Conservation (phyloP, 306 rosid species). For the Myrica gale region DNA sequence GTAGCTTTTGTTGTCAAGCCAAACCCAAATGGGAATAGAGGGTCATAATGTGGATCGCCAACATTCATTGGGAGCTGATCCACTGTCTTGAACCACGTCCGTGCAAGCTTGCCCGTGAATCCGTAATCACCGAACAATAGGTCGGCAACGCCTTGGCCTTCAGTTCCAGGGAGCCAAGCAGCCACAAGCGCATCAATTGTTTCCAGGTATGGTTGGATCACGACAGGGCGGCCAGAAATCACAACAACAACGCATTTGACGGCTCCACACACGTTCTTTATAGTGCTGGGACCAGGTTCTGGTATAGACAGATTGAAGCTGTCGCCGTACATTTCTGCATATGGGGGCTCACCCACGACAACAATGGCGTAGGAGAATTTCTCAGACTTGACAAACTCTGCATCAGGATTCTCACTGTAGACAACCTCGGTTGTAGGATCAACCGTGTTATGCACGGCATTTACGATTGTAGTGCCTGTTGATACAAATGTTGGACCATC, state of each 20-base stretch:
- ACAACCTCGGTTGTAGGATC: constrained; percentile 65
- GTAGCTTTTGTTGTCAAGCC: constrained; percentile 62
- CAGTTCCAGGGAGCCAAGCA: constrained; percentile 99
- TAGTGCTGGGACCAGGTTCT: constrained; percentile 70
- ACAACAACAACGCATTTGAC: constrained; percentile 67
- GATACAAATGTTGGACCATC: constrained; percentile 2
- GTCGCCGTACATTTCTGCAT: constrained; percentile 79
- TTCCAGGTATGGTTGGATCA: constrained; percentile 66
- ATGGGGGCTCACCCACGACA: constrained; percentile 82
- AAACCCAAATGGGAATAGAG: constrained; percentile 71
- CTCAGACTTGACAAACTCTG: constrained; percentile 55
- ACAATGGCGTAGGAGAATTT: constrained; percentile 67
- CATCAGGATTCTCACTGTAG: constrained; percentile 70
- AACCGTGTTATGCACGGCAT: constrained; percentile 65
- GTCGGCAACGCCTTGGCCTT: constrained; percentile 86
- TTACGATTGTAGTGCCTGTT: constrained; percentile 82
- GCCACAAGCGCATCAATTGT: constrained; percentile 74
- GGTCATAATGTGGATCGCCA: constrained; percentile 72
- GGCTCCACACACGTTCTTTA: constrained; percentile 61
- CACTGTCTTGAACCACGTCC: constrained; percentile 76
- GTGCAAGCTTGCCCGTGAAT: constrained; percentile 78
- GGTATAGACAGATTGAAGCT: constrained; percentile 68
- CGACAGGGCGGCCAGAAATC: constrained; percentile 83
- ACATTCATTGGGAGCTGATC: constrained; percentile 85
- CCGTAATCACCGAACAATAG: constrained; percentile 69